Evolutionary conservation across 495 filamentous ascomycete genomes (phyloP), one percentile per base, ranked within the genome.

Genomic region (Tuber umbilicatum): DNA sequence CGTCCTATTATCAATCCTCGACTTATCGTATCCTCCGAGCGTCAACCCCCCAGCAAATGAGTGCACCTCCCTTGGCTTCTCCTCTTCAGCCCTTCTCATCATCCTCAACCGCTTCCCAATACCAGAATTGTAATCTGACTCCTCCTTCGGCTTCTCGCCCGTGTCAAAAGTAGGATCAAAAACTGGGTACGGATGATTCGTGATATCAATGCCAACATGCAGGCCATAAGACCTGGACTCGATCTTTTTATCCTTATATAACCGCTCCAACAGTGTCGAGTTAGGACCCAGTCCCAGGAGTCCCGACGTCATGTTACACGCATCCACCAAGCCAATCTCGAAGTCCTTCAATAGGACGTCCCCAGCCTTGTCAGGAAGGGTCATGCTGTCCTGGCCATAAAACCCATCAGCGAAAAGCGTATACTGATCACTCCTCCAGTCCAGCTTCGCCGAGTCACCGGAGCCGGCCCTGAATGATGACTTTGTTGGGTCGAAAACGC

Each of bases 181-280:
- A 75, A 79, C 70, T 3, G 73, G 70, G 27, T 68, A 70, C 14
- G 76, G 55, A 73, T 73, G 67, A 31, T 80, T 71, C 50, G 38
- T 60, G 47, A 80, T 77, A 75, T 81, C 79, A 47, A 80, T 41
- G 31, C 79, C 79, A n/a, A 81, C 79, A 78, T 74, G 68, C 21
- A 80, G 37, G 7, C 78, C 78, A 72, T 76, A 80, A 7, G 77
- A 76, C 42, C 47, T 68, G 23, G 72, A 68, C 6, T 27, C 68
- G 39, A 80, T 70, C 41, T n/a, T 37, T 10, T 55, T 47, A 21
- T 76, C 74, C n/a, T 60, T 47, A 55, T 73, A 67, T 64, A 80
- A 47, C 38, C 64, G 67, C 6, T 16, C 60, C 40, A 80, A 39
- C 27, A 80, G 14, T 31, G 78, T 76, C 43, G 78, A 80, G 47